Percentiles rank a stretch among this genome's conserved stretches.
Evolutionary conservation across 805 yeast species (phyloP).

Genomic region (Diddensiella transvaalensis): DNA sequence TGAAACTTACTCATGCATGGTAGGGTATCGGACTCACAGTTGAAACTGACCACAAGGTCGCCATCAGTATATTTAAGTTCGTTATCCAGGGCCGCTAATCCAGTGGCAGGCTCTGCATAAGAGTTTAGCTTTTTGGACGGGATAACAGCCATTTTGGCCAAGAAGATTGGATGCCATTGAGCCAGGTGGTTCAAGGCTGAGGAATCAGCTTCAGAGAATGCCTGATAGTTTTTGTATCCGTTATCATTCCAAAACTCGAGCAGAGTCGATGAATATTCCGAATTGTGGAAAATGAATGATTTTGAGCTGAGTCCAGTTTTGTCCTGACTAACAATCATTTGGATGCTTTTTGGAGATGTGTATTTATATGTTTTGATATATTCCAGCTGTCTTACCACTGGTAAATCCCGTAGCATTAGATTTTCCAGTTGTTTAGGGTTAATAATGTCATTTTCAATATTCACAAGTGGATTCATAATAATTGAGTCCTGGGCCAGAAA

Average conservation of each 20-base stretch:
- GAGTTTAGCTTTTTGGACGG: slow-evolving; percentile 55
- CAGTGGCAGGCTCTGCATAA: slow-evolving; percentile 25
- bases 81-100: slow-evolving; percentile 34
- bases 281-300: slow-evolving; percentile 70
- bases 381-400: slow-evolving; percentile 49
- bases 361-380: slow-evolving; percentile 55
- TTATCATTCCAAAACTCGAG: slow-evolving; percentile 80
- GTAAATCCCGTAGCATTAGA: slow-evolving; percentile 63
- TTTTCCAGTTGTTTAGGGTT: slow-evolving; percentile 58
- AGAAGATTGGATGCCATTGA: slow-evolving; percentile 89
- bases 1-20: slow-evolving; percentile 30
- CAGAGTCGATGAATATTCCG: slow-evolving; percentile 58
- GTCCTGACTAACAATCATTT: slow-evolving; percentile 68
- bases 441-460: slow-evolving; percentile 57
- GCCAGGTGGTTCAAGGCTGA: slow-evolving; percentile 74
- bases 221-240: slow-evolving; percentile 58
- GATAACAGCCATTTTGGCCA: slow-evolving; percentile 69
- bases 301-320: slow-evolving; percentile 59
- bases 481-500: slow-evolving; percentile 69
- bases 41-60: slow-evolving; percentile 64
- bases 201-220: slow-evolving; percentile 45
- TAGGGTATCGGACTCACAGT: slow-evolving; percentile 31
- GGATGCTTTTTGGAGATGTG: slow-evolving; percentile 50
- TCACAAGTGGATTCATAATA: slow-evolving; percentile 66
- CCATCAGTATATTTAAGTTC: slow-evolving; percentile 55